Evolutionary conservation across 1,139 yeast genomes (phyloP).

Genomic region (Scheffersomyces segobiensis): DNA sequence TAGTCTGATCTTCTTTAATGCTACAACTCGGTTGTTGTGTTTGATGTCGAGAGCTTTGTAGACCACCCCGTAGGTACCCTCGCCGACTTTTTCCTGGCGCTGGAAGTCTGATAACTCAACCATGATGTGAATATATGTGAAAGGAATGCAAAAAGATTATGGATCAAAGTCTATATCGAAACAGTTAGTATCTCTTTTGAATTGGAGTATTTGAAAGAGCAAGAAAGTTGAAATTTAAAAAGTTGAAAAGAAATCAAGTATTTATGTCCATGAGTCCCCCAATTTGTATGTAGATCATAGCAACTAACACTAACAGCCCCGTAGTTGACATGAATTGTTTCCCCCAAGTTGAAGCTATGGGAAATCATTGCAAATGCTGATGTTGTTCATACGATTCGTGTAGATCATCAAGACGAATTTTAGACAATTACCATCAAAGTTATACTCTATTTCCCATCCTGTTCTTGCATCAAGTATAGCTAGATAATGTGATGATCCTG

Average conservation of each 20-base stretch:
- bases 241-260: not conserved
- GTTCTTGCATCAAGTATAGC: not conserved
- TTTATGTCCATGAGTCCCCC: not conserved
- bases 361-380: not conserved
- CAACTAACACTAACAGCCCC: too few species aligned
- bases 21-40: constrained; percentile 89
- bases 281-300: not conserved
- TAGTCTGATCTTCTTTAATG: constrained; percentile 88
- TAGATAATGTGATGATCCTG: not conserved
- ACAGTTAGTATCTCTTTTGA: not conserved
- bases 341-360: not conserved
- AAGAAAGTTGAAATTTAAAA: not conserved
- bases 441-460: not conserved
- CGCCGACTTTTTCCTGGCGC: constrained; percentile 95
- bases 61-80: constrained; percentile 97
- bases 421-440: too few species aligned
- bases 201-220: too few species aligned
- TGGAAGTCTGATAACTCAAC: constrained; percentile 89
- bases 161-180: not conserved
- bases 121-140: constrained; percentile 37
- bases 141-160: not conserved
- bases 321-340: too few species aligned
- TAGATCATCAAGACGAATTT: not conserved
- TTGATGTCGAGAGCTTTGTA: constrained; percentile 91
- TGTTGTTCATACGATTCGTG: not conserved